Evolutionary conservation across 129 eudicot species (phyloP).

Genomic region (Rutidosis leptorrhynchoides): DNA sequence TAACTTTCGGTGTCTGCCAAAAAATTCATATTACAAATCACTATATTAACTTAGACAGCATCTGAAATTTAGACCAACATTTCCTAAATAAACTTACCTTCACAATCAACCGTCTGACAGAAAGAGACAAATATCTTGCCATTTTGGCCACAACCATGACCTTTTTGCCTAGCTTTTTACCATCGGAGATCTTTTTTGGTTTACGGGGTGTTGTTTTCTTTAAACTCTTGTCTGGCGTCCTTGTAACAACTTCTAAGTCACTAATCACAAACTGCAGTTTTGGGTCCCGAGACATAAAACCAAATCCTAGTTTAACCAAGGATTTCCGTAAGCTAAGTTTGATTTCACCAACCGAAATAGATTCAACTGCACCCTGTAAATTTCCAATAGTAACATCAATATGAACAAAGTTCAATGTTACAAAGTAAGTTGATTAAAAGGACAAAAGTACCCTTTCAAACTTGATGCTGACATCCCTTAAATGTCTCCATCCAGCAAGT

Average conservation of each 20-base stretch:
- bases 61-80: neutral
- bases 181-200: slow-evolving; percentile 40
- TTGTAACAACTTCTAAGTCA: slow-evolving; percentile 67
- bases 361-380: slow-evolving; percentile 82
- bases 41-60: neutral
- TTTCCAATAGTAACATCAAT: slow-evolving; percentile 30
- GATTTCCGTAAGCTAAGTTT: slow-evolving; percentile 79
- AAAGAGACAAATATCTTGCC: slow-evolving; percentile 74
- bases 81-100: slow-evolving; percentile 46
- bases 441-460: slow-evolving; percentile 60
- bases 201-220: slow-evolving; percentile 40
- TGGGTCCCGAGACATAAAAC: slow-evolving; percentile 73
- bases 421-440: slow-evolving; percentile 2
- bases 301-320: slow-evolving; percentile 68
- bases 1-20: slow-evolving; percentile 78
- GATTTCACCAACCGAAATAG: slow-evolving; percentile 80
- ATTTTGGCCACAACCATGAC: slow-evolving; percentile 77
- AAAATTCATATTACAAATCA: slow-evolving; percentile 16
- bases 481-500: slow-evolving; percentile 83
- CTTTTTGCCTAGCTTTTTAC: slow-evolving; percentile 53
- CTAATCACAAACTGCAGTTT: slow-evolving; percentile 61
- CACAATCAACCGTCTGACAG: slow-evolving; percentile 54
- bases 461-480: slow-evolving; percentile 74
- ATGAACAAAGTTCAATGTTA: slow-evolving; percentile 17
- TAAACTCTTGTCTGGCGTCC: slow-evolving; percentile 55